Conservation (phyloP, 768 basidiomycete genomes). For the Cystobasidium tubakii region DNA sequence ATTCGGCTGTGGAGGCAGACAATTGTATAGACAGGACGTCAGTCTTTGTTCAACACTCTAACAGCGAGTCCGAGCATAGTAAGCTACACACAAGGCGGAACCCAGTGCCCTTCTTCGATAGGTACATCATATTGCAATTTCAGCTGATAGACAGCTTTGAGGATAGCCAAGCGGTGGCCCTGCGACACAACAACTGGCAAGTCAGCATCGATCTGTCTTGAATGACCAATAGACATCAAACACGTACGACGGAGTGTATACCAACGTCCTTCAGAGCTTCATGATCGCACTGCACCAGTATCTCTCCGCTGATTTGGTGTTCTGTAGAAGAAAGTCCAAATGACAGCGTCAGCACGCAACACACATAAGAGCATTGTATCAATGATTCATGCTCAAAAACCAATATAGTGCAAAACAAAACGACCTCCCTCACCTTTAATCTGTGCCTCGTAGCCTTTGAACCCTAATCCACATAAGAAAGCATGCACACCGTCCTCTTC, state of each 20-base stretch:
- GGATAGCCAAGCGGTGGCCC: constrained; percentile 77
- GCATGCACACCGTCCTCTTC: constrained; percentile 58
- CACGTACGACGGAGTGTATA: constrained; percentile 64
- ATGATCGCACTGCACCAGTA: constrained; percentile 74
- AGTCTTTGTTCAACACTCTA: no score
- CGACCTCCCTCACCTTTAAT: constrained; percentile 64
- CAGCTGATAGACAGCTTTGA: constrained; percentile 83
- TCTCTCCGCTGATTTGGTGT: constrained; percentile 85
- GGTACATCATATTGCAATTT: constrained; percentile 78
- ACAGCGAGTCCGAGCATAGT: no score
- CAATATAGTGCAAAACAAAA: no score
- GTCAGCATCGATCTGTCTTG: neutral
- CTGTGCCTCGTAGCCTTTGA: constrained; percentile 74
- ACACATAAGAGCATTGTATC: no score
- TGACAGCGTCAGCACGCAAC: constrained; percentile 7
- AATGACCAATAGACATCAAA: neutral
- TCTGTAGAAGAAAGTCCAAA: constrained; percentile 54
- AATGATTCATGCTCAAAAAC: no score
- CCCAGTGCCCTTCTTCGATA: constrained; percentile 74
- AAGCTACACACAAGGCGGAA: constrained; percentile 69
- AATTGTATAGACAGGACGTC: neutral
- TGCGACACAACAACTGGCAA: neutral
- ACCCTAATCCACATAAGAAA: constrained; percentile 73
- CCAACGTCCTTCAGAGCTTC: constrained; percentile 80
- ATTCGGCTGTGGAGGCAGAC: constrained; percentile 20